phyloP scores from a whole-genome alignment of 2,329 filamentous ascomycete genomes.

The Fusarium nisikadoi region DNA sequence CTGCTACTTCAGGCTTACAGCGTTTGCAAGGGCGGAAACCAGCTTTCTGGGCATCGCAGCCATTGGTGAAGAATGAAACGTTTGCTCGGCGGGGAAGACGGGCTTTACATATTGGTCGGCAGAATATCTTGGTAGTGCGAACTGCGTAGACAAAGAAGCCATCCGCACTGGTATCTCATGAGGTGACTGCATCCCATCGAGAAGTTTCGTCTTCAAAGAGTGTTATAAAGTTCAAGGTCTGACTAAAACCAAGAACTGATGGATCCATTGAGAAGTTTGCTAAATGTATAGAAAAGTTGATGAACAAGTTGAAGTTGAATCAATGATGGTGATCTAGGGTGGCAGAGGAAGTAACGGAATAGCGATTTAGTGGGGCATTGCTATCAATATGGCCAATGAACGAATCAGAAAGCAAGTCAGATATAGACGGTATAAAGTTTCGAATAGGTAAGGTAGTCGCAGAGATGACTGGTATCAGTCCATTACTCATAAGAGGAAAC shows the following conservation, averaged over 20 bases:
- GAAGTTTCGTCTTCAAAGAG: conserved; percentile 47
- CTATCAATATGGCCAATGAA: conserved; percentile 48
- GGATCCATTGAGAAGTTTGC: background rate
- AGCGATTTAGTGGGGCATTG: conserved; percentile 40
- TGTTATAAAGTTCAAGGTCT: background rate
- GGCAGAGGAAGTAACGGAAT: background rate
- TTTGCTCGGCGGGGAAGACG: conserved; percentile 70
- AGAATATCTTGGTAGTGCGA: conserved; percentile 63
- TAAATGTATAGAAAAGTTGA: background rate
- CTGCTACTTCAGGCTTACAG: conserved; percentile 58
- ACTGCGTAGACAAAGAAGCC: conserved; percentile 57
- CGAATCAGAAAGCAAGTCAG: background rate
- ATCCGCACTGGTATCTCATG: conserved; percentile 51
- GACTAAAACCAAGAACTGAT: background rate
- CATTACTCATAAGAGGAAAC: conserved; percentile 1
- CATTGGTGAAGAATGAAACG: conserved; percentile 63
- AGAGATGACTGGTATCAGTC: background rate
- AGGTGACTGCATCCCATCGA: conserved; percentile 52
- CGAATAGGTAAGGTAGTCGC: background rate
- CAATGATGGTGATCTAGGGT: background rate
- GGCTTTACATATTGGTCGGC: conserved; percentile 69
- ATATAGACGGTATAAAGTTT: background rate
- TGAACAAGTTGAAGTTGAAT: background rate
- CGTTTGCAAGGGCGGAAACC: conserved; percentile 69
- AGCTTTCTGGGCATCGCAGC: conserved; percentile 55